Percentiles rank a stretch among this genome's conserved stretches.
Conservation (phyloP, 2,329 filamentous ascomycete species). For the Paecilomyces sp. region DNA sequence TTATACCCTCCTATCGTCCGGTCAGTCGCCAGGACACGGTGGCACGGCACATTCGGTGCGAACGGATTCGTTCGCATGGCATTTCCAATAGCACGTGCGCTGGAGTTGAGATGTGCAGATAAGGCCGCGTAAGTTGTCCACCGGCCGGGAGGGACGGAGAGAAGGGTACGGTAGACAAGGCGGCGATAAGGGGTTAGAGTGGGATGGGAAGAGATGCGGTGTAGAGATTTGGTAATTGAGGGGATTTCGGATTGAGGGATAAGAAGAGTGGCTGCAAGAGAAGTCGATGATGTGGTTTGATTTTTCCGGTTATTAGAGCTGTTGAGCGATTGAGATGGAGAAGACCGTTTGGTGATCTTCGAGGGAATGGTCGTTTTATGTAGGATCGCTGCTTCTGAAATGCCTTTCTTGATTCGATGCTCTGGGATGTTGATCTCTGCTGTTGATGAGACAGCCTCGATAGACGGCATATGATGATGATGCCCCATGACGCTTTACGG, state of each 20-base stretch:
- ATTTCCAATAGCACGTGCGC: conserved; percentile 69
- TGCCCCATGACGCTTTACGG: neutral
- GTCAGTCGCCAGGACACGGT: conserved; percentile 69
- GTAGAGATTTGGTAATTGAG: conserved; percentile 20
- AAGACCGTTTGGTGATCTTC: neutral
- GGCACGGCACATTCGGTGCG: conserved; percentile 73
- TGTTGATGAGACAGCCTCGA: neutral
- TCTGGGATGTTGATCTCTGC: neutral
- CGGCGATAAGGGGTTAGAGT: conserved; percentile 45
- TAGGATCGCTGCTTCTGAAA: neutral
- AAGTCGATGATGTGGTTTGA: neutral
- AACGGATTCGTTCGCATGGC: conserved; percentile 73
- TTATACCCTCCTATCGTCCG: conserved; percentile 51
- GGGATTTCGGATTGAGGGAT: neutral
- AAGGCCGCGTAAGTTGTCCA: conserved; percentile 74
- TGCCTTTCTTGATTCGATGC: neutral
- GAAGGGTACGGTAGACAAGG: conserved; percentile 61
- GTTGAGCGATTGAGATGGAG: neutral
- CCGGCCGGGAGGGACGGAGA: conserved; percentile 66
- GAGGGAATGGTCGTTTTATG: neutral
- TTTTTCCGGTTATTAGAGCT: neutral
- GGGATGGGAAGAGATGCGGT: conserved; percentile 36
- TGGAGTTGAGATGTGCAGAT: conserved; percentile 60
- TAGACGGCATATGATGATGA: neutral
- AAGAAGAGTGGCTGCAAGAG: neutral